Evolutionary conservation across 2,329 filamentous ascomycete species (phyloP), one percentile per base, ranked within the genome.

Genomic region (Juglanconis sp.): DNA sequence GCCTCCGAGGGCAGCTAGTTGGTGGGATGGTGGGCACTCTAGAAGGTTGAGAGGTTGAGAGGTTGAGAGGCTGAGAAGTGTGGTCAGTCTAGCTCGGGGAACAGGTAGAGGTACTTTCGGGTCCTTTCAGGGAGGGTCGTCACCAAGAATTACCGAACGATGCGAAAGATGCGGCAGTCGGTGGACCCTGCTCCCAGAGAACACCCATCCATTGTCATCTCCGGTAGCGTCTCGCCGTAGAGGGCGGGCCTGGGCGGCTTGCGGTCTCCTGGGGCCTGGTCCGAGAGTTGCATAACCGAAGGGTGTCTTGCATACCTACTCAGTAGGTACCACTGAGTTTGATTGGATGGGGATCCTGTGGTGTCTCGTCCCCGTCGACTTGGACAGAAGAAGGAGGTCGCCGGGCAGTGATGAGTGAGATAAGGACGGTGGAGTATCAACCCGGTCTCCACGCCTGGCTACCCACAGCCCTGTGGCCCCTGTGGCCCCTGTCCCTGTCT

Each of bases 91-190:
- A n/a, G 40, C n/a, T 54, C 35, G 24, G 35, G 42, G 31, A 24
- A 47, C 56, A 49, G 24, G 52, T 59, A 44, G 32, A 51, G 36
- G 7, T 59, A 54, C 57, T 17, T 34, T 59, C 42, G 51, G 44
- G 32, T 5, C 13, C 32, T 49, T n/a, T 38, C 42, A 32, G n/a
- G 56, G 50, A 48, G 57, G 57, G 57, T 59, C 57, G 48, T 44
- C 24, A 49, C 30, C n/a, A 38, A 59, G 51, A 59, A 50, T 10
- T 24, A 11, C 57, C 57, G 57, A 59, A 59, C 40, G 8, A 48
- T 54, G 57, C 57, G 57, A 59, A 48, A 49, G 24, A 31, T 49
- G 40, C 57, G 57, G 57, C 13, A 49, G 57, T 59, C 57, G 57
- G 57, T 54, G 31, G 17, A 24, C 17, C 17, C 17, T 34, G 5